Conservation (phyloP, 1,284 basidiomycete genomes). For the Singerocomus inundabilis region DNA sequence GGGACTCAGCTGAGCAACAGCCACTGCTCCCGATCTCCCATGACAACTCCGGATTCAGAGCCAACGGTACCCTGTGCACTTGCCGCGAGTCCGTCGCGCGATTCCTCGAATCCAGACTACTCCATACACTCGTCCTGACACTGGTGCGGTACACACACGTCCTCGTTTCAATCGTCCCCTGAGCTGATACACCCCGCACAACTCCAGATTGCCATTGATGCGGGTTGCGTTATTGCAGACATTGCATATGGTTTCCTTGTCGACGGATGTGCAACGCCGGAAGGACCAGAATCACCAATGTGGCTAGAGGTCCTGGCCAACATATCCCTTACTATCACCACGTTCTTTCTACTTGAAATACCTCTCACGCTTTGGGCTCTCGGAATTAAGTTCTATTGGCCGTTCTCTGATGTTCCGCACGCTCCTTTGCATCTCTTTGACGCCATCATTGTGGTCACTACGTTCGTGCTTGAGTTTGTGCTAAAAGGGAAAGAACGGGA, state of each 20-base stretch:
- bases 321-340: conserved; percentile 66
- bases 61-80: conserved; percentile 14
- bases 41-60: conserved; percentile 19
- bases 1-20: conserved; percentile 51
- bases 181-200: conserved; percentile 5
- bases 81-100: conserved; percentile 43
- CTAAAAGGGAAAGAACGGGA: conserved; percentile 67
- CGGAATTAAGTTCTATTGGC: conserved; percentile 57
- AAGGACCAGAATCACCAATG: conserved; percentile 44
- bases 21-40: conserved; percentile 47
- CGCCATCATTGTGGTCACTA: conserved; percentile 63
- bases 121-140: conserved; percentile 61
- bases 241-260: conserved; percentile 65
- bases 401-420: conserved; percentile 50
- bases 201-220: conserved; percentile 61
- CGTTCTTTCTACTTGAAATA: conserved; percentile 74
- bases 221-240: conserved; percentile 64
- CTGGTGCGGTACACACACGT: conserved; percentile 42
- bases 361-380: conserved; percentile 65
- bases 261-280: conserved; percentile 47
- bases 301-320: conserved; percentile 64
- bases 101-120: conserved; percentile 49
- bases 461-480: conserved; percentile 68
- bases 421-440: conserved; percentile 70
- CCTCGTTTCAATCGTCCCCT: conserved; percentile 12